A percentile compares a stretch with the other conserved stretches of the same genome.
These are phyloP conservation scores for Trichoderma sp. DNA, from an alignment of 2,329 filamentous ascomycete species.

Conservation along the genomic window DNA sequence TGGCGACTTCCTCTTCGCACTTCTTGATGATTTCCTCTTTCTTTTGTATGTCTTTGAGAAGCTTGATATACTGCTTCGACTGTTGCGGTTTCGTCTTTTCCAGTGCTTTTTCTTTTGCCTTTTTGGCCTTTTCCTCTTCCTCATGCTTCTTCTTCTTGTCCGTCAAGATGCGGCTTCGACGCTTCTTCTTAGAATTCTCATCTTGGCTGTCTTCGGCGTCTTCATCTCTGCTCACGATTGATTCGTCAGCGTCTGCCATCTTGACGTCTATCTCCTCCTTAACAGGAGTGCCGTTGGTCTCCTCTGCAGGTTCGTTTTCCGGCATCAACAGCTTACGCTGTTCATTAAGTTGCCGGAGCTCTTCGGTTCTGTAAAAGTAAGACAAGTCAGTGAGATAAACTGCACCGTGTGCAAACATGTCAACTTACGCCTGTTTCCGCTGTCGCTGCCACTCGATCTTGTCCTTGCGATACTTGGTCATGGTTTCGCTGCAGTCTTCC, in stretches of 20 bases:
- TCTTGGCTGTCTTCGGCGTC: slow-evolving; percentile 69
- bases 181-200: slow-evolving; percentile 55
- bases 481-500: slow-evolving; percentile 87
- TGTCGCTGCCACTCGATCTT: slow-evolving; percentile 90
- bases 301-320: slow-evolving; percentile 67
- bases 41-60: slow-evolving; percentile 85
- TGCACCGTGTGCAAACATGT: no score
- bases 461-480: slow-evolving; percentile 92
- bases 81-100: slow-evolving; percentile 71
- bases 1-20: slow-evolving; percentile 80
- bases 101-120: slow-evolving; percentile 68
- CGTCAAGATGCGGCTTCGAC: slow-evolving; percentile 54
- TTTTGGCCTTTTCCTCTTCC: slow-evolving; percentile 67
- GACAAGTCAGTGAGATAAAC: not conserved
- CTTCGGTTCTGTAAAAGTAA: slow-evolving; percentile 57
- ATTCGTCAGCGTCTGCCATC: slow-evolving; percentile 63
- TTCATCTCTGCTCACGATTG: slow-evolving; percentile 53
- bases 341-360: slow-evolving; percentile 68
- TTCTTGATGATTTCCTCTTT: slow-evolving; percentile 76
- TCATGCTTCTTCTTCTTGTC: slow-evolving; percentile 78
- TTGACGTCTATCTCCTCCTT: slow-evolving; percentile 55
- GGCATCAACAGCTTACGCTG: slow-evolving; percentile 71
- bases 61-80: slow-evolving; percentile 82
- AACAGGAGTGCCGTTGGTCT: slow-evolving; percentile 48
- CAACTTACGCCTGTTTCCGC: slow-evolving; percentile 62